A percentile compares a stretch with the other conserved stretches of the same genome.
Evolutionary conservation across 2,329 filamentous ascomycete genomes (phyloP).

Genomic region (Alternaria sp.): DNA sequence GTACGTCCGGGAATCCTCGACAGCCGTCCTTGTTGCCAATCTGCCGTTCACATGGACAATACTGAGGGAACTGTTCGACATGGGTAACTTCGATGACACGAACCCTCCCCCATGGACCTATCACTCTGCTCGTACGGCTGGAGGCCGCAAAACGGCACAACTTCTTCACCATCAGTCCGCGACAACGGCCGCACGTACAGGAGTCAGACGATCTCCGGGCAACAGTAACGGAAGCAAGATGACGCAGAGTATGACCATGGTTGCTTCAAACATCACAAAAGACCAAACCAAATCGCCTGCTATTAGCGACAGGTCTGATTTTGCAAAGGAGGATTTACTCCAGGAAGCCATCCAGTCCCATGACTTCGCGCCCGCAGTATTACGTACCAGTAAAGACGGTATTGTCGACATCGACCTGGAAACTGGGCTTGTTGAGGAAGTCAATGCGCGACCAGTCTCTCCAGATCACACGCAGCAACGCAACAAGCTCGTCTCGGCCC

Average conservation of each 20-base stretch:
- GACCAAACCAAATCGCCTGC: constrained; percentile 1
- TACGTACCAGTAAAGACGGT: constrained; percentile 1
- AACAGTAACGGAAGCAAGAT: constrained; percentile 15
- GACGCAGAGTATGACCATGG: constrained; percentile 21
- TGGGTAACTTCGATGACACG: constrained; percentile 40
- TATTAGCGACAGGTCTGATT: constrained; percentile 16
- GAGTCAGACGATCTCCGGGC: constrained; percentile 8
- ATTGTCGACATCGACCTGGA: constrained; percentile 18
- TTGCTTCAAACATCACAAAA: constrained; percentile 14
- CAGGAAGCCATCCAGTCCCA: constrained; percentile 14
- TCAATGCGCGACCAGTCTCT: constrained; percentile 6
- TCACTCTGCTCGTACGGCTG: constrained; percentile 36
- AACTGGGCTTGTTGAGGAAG: constrained; percentile 1
- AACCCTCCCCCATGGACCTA: constrained; percentile 40
- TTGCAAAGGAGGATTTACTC: constrained; percentile 16
- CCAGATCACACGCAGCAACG: constrained; percentile 2
- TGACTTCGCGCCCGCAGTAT: constrained; percentile 22
- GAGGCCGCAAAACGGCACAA: constrained; percentile 28
- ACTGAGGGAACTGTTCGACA: constrained; percentile 56
- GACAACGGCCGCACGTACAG: constrained; percentile 7
- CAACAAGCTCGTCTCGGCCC: not conserved
- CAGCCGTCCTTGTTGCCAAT: constrained; percentile 56
- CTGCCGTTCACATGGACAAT: constrained; percentile 61
- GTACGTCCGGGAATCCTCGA: constrained; percentile 41
- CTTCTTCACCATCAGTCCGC: constrained; percentile 14